phyloP scores from a whole-genome alignment of 2,329 filamentous ascomycete genomes.

The Nothophoma quercina region DNA sequence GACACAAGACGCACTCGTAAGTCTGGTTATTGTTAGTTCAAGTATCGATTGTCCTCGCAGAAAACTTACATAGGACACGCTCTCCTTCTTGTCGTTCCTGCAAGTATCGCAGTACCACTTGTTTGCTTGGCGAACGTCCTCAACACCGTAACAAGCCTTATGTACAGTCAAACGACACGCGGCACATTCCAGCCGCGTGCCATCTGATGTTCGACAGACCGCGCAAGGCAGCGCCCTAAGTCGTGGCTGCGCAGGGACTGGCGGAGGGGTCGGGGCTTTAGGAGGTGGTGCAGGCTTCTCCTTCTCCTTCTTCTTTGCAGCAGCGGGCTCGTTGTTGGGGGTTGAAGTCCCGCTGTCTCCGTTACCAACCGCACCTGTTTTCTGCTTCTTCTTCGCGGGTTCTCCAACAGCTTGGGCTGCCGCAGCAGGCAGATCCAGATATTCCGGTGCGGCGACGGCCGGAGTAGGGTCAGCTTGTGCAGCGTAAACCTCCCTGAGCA shows the following conservation, averaged over 20 bases:
- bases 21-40: constrained; percentile 59
- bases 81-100: constrained; percentile 88
- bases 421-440: constrained; percentile 34
- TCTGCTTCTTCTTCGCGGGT: constrained; percentile 68
- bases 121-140: constrained; percentile 66
- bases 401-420: constrained; percentile 50
- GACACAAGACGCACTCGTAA: constrained; percentile 93
- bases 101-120: constrained; percentile 99
- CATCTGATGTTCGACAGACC: constrained; percentile 77
- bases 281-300: constrained; percentile 56
- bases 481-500: constrained; percentile 71
- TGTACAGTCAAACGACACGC: constrained; percentile 94
- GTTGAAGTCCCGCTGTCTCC: constrained; percentile 58
- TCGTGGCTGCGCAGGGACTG: constrained; percentile 78
- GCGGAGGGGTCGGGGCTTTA: constrained; percentile 62
- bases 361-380: constrained; percentile 52
- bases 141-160: constrained; percentile 89
- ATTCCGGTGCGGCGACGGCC: constrained; percentile 37
- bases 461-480: constrained; percentile 42
- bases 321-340: constrained; percentile 51
- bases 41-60: neutral
- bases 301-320: constrained; percentile 51
- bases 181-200: constrained; percentile 70
- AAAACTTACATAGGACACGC: constrained; percentile 80
- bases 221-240: constrained; percentile 83